phyloP scores from a whole-genome alignment of 495 filamentous ascomycete species.

The Lentithecium fluviatile region DNA sequence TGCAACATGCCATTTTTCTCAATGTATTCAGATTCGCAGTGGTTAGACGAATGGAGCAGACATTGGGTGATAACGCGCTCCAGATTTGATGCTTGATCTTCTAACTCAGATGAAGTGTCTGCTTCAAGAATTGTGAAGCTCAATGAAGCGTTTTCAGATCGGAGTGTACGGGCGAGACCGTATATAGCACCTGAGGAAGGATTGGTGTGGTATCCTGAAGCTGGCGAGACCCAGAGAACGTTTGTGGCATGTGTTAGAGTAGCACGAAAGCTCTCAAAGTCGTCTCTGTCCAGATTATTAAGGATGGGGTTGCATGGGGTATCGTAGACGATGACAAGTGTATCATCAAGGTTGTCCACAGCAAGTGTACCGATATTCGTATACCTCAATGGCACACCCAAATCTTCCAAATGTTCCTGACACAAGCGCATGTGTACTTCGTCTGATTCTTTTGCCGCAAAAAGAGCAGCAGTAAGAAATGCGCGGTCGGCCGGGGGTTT shows the following conservation, averaged over 20 bases:
- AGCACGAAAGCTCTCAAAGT: neutral
- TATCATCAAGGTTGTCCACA: neutral
- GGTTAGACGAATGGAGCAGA: neutral
- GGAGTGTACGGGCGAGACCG: neutral
- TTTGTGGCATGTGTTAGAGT: neutral
- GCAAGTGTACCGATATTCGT: neutral
- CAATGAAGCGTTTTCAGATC: neutral
- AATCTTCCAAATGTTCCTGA: neutral
- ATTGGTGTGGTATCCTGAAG: neutral
- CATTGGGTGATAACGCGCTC: neutral
- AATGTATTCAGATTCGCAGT: neutral
- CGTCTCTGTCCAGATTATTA: neutral
- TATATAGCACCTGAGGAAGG: neutral
- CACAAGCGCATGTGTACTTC: neutral
- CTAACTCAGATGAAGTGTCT: neutral
- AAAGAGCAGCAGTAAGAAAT: neutral
- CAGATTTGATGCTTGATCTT: neutral
- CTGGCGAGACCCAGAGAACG: slow-evolving; percentile 1
- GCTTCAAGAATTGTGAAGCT: slow-evolving; percentile 1
- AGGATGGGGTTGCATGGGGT: neutral
- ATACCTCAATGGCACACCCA: neutral
- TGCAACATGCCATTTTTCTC: neutral
- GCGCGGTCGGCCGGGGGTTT: neutral
- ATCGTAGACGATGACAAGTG: neutral
- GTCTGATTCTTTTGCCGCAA: neutral